phyloP scores from a whole-genome alignment of 148 eudicot genomes.

The Silene latifolia region DNA sequence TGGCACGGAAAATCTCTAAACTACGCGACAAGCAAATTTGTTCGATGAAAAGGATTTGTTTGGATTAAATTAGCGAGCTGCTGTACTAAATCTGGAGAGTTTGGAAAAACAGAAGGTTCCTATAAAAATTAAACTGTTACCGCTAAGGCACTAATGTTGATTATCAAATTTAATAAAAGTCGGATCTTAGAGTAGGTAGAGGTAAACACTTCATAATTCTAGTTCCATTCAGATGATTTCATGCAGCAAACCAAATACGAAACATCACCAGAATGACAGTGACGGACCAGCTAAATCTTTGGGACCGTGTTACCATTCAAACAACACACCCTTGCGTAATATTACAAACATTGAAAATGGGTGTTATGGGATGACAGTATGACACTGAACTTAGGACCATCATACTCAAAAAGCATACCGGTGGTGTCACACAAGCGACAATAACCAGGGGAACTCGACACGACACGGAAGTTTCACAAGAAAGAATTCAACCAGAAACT shows the following conservation, averaged over 20 bases:
- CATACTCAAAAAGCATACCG: neutral
- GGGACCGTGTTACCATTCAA: neutral
- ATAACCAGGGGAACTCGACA: conserved; percentile 1
- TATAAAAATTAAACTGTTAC: neutral
- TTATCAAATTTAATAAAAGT: neutral
- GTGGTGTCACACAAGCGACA: neutral
- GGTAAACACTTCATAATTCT: neutral
- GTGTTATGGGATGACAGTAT: too few relatives aligned
- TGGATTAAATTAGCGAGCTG: neutral
- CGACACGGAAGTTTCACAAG: conserved; percentile 12
- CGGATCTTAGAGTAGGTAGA: neutral
- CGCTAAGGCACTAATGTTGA: neutral
- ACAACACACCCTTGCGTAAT: neutral
- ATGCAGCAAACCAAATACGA: neutral
- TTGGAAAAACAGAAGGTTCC: neutral
- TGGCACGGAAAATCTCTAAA: too few relatives aligned
- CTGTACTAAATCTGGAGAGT: neutral
- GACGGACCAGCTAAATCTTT: neutral
- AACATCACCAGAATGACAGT: neutral
- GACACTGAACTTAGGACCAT: neutral
- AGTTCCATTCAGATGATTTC: neutral
- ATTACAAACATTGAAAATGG: too few relatives aligned
- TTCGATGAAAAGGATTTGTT: neutral
- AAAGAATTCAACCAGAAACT: too few relatives aligned
- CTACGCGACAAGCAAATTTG: too few relatives aligned